These are phyloP conservation scores for Cyclotella cryptica DNA, from an alignment of 108 stramenopile species.

Conservation along the genomic window DNA sequence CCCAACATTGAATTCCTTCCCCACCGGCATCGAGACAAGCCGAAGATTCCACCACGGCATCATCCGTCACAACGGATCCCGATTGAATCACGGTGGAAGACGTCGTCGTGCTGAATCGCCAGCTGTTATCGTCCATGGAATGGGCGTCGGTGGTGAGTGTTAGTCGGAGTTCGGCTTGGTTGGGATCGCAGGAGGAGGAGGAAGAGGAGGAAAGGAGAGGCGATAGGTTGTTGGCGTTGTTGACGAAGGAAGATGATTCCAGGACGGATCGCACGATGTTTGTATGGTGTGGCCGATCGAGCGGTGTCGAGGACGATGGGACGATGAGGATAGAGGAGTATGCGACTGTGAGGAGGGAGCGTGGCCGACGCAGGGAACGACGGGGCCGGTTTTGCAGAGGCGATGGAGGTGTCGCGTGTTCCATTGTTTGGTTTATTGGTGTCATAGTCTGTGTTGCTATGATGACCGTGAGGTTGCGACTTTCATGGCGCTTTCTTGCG, in stretches of 20 bases:
- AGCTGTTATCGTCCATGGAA: constrained; percentile 27
- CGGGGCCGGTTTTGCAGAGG: no score
- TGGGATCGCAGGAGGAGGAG: background rate
- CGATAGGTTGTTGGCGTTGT: background rate
- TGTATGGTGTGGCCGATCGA: no score
- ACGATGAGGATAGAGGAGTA: no score
- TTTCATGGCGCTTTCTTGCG: no score
- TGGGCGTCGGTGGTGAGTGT: constrained; percentile 21
- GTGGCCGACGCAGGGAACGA: no score
- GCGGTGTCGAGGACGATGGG: no score
- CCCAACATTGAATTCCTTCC: constrained; percentile 2
- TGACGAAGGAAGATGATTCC: background rate
- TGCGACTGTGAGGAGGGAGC: no score
- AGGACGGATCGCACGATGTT: no score
- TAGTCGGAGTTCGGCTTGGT: constrained; percentile 17
- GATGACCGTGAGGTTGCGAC: no score
- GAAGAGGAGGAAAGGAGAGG: background rate
- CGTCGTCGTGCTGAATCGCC: background rate
- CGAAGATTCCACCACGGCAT: constrained; percentile 14
- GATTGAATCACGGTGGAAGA: background rate
- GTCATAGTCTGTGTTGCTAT: no score
- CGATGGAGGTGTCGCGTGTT: no score
- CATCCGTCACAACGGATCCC: constrained; percentile 14
- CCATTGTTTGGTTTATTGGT: no score
- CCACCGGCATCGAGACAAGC: background rate